Evolutionary conservation across 2,329 filamentous ascomycete genomes (phyloP).

Genomic region (Arachnomyces sp.): DNA sequence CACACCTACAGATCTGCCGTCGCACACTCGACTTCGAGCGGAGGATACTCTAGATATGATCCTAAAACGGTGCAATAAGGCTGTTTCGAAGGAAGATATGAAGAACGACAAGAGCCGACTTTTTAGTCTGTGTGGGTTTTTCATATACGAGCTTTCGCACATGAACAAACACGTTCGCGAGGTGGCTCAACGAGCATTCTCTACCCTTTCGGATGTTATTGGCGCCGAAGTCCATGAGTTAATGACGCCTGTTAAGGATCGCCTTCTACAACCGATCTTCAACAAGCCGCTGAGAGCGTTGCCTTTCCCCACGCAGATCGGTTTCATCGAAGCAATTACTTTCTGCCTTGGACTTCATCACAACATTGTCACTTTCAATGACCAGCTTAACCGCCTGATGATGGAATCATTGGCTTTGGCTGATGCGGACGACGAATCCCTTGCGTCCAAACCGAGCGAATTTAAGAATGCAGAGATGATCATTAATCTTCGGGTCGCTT

Average conservation of each 20-base stretch:
- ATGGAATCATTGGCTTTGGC: conserved; percentile 91
- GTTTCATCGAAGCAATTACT: conserved; percentile 94
- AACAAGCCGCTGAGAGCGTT: conserved; percentile 88
- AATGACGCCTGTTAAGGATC: conserved; percentile 81
- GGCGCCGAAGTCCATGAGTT: conserved; percentile 78
- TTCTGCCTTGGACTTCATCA: conserved; percentile 87
- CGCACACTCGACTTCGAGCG: conserved; percentile 75
- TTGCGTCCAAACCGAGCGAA: conserved; percentile 87
- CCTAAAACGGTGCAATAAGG: conserved; percentile 69
- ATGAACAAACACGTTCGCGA: conserved; percentile 94
- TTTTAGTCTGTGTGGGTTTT: conserved; percentile 69
- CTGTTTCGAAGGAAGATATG: conserved; percentile 71
- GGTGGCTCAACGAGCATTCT: conserved; percentile 72
- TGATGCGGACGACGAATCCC: conserved; percentile 85
- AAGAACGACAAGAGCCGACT: conserved; percentile 60
- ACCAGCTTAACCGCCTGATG: conserved; percentile 78
- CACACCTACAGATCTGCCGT: conserved; percentile 87
- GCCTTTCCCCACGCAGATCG: conserved; percentile 91
- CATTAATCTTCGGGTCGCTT: conserved; percentile 82
- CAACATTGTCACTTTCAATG: conserved; percentile 85
- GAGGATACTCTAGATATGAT: conserved; percentile 77
- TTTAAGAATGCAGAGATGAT: conserved; percentile 95
- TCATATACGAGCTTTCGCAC: conserved; percentile 83
- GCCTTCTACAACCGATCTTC: conserved; percentile 84
- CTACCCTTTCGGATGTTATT: conserved; percentile 71